Percentiles rank a stretch among this genome's conserved stretches.
These are phyloP conservation scores for Entonaema liquescens DNA, from an alignment of 495 filamentous ascomycete species.

Conservation along the genomic window DNA sequence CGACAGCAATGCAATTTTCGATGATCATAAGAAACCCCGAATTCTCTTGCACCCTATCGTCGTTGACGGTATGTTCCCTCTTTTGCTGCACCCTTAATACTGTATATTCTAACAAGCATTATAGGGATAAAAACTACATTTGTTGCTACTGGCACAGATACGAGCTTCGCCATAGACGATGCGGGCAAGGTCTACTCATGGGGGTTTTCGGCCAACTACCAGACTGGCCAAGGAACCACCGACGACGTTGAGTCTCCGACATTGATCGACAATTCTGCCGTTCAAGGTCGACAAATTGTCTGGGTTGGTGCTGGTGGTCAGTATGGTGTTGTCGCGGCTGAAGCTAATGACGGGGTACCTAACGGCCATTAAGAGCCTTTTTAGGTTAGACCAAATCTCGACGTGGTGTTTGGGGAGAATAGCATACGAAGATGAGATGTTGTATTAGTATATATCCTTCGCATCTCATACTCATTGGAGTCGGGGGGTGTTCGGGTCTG, in stretches of 20 bases:
- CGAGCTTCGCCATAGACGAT: constrained; percentile 63
- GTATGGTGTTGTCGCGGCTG: constrained; percentile 63
- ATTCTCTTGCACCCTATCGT: constrained; percentile 64
- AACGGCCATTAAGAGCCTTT: constrained; percentile 14
- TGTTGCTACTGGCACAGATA: constrained; percentile 62
- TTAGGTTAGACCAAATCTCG: not conserved
- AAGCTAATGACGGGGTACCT: not conserved
- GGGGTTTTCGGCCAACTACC: constrained; percentile 73
- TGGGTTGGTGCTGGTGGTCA: constrained; percentile 70
- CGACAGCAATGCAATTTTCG: constrained; percentile 65
- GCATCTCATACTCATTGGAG: constrained; percentile 5
- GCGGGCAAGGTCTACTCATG: constrained; percentile 69
- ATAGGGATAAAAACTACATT: constrained; percentile 39
- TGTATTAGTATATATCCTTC: constrained; percentile 25
- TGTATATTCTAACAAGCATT: constrained; percentile 22
- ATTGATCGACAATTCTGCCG: constrained; percentile 65
- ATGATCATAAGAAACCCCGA: constrained; percentile 62
- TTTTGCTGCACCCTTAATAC: too few relatives aligned
- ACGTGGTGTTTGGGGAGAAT: not conserved
- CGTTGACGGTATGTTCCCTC: constrained; percentile 48
- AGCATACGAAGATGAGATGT: not conserved
- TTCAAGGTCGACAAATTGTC: constrained; percentile 60
- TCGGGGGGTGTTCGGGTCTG: constrained; percentile 1
- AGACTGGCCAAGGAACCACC: constrained; percentile 66
- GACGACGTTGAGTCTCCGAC: constrained; percentile 65